Conservation (phyloP, 2,329 filamentous ascomycete species). For the Proliferodiscus dingleyae region DNA sequence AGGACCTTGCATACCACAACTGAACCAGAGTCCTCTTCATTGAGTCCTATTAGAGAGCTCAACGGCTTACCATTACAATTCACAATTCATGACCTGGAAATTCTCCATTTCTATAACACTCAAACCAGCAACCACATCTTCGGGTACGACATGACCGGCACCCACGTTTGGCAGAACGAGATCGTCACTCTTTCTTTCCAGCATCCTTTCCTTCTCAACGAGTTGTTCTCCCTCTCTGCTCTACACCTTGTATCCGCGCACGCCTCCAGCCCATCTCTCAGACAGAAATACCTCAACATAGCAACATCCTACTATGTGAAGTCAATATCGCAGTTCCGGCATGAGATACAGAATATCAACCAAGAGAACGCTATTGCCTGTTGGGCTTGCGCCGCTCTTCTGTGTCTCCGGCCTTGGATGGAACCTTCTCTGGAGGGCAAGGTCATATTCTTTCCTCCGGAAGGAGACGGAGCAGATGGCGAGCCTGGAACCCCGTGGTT, state of each 20-base stretch:
- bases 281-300: slow-evolving; percentile 21
- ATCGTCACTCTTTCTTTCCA: slow-evolving; percentile 8
- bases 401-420: slow-evolving; percentile 30
- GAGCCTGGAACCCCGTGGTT: slow-evolving; percentile 16
- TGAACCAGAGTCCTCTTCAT: background rate
- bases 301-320: slow-evolving; percentile 29
- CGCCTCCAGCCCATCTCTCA: slow-evolving; percentile 7
- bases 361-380: slow-evolving; percentile 26
- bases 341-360: slow-evolving; percentile 41
- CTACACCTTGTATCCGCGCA: slow-evolving; percentile 29
- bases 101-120: slow-evolving; percentile 16
- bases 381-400: slow-evolving; percentile 24
- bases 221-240: slow-evolving; percentile 29
- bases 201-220: slow-evolving; percentile 29
- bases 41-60: background rate
- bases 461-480: slow-evolving; percentile 18
- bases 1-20: background rate
- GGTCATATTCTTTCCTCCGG: slow-evolving; percentile 27
- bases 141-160: slow-evolving; percentile 8
- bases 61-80: slow-evolving; percentile 2
- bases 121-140: slow-evolving; percentile 10
- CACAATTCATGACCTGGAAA: slow-evolving; percentile 9
- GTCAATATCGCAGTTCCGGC: slow-evolving; percentile 24
- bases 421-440: slow-evolving; percentile 3
- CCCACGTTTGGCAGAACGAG: slow-evolving; percentile 5